Percentiles rank a stretch among this genome's conserved stretches.
phyloP scores from a whole-genome alignment of 176 grass and related monocot genomes.

The Eragrostis curvula region DNA sequence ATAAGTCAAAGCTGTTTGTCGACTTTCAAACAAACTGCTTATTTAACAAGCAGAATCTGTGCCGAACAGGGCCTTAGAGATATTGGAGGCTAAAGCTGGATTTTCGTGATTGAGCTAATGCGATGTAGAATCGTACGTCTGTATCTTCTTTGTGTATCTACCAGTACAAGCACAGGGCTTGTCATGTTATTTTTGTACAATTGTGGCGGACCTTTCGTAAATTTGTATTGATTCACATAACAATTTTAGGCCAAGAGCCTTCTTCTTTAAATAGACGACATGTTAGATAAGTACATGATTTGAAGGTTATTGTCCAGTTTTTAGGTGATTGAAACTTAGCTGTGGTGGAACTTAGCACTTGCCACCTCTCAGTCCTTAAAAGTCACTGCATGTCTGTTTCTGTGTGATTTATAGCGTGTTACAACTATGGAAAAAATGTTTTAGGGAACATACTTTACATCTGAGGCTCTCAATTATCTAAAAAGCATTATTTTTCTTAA shows the following conservation, averaged over 20 bases:
- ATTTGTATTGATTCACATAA: not conserved
- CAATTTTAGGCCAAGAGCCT: not conserved
- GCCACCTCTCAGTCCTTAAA: not conserved
- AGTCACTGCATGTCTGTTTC: not conserved
- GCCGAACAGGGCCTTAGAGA: not conserved
- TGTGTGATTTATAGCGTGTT: not conserved
- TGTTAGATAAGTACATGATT: not conserved
- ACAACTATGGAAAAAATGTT: conserved; percentile 7
- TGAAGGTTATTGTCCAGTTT: not conserved
- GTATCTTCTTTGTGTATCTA: not conserved
- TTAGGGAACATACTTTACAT: not conserved
- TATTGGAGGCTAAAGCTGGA: not conserved
- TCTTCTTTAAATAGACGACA: not conserved
- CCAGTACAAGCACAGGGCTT: not conserved
- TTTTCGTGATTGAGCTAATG: not conserved
- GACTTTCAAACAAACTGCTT: no score
- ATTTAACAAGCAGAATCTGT: no score
- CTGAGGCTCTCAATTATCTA: conserved; percentile 18
- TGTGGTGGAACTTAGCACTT: not conserved
- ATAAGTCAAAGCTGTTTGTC: no score
- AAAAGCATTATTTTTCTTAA: conserved; percentile 22
- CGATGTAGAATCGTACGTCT: not conserved
- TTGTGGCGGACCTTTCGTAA: not conserved
- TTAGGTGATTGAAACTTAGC: not conserved
- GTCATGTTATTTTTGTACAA: not conserved